A percentile compares a stretch with the other conserved stretches of the same genome.
Conservation (phyloP, 2,329 filamentous ascomycete species). For the Stemphylium lycopersici region DNA sequence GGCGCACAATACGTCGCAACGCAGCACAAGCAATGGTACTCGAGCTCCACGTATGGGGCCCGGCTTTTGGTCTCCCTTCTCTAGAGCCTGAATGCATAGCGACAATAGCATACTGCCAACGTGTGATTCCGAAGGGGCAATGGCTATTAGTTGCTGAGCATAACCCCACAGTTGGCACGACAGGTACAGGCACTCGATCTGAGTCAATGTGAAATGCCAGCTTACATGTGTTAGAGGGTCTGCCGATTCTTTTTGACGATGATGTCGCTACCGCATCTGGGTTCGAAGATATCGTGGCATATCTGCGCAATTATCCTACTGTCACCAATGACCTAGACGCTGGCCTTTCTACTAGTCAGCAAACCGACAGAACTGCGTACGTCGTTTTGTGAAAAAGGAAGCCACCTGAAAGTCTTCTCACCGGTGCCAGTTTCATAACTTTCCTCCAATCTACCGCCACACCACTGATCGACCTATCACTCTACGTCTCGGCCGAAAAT, state of each 20-base stretch:
- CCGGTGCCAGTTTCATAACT: slow-evolving; percentile 55
- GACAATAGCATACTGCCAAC: slow-evolving; percentile 75
- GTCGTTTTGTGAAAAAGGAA: not conserved
- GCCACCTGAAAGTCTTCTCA: not conserved
- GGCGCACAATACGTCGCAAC: slow-evolving; percentile 3
- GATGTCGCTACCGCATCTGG: slow-evolving; percentile 62
- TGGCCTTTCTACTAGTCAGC: slow-evolving; percentile 37
- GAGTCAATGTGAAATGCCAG: not conserved
- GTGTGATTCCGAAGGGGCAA: slow-evolving; percentile 62
- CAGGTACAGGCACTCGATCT: slow-evolving; percentile 45
- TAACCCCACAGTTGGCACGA: slow-evolving; percentile 73
- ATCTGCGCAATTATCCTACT: slow-evolving; percentile 53
- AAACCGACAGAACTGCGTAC: slow-evolving; percentile 52
- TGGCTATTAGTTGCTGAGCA: slow-evolving; percentile 51
- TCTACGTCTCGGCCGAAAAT: slow-evolving; percentile 90
- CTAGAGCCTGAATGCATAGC: slow-evolving; percentile 92
- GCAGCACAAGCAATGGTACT: slow-evolving; percentile 55
- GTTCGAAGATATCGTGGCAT: slow-evolving; percentile 65
- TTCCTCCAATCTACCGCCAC: slow-evolving; percentile 78
- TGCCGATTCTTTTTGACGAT: slow-evolving; percentile 64
- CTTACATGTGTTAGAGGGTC: slow-evolving; percentile 53
- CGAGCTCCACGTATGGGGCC: slow-evolving; percentile 88
- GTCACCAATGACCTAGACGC: slow-evolving; percentile 39
- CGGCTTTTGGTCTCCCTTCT: slow-evolving; percentile 85
- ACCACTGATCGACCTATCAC: slow-evolving; percentile 80